A percentile compares a stretch with the other conserved stretches of the same genome.
phyloP scores from a whole-genome alignment of 2,329 filamentous ascomycete species.

The Arthroderma sp. region DNA sequence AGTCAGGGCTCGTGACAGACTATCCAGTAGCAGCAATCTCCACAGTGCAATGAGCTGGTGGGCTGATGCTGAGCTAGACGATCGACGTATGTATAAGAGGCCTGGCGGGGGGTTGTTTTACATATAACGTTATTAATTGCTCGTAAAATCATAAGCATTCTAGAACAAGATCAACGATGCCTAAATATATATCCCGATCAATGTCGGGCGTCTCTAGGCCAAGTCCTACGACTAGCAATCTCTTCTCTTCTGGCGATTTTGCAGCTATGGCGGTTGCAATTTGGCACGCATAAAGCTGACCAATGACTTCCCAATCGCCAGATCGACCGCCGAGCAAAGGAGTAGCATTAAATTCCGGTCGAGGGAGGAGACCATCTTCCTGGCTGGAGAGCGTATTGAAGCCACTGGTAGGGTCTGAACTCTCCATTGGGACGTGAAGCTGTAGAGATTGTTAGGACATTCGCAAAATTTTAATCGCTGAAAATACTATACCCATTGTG shows the following conservation, averaged over 20 bases:
- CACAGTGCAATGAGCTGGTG: background rate
- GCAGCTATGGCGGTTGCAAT: constrained; percentile 69
- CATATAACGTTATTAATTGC: background rate
- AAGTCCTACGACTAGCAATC: constrained; percentile 48
- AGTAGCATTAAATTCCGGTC: constrained; percentile 70
- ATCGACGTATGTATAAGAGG: background rate
- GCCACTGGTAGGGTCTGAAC: constrained; percentile 26
- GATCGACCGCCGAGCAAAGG: constrained; percentile 77
- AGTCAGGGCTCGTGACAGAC: constrained; percentile 8
- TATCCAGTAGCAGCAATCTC: background rate
- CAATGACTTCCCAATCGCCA: constrained; percentile 65
- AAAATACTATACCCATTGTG: constrained; percentile 67
- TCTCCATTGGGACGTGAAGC: constrained; percentile 26
- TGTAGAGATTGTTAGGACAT: constrained; percentile 11
- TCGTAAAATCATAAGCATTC: constrained; percentile 27
- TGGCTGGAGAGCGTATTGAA: constrained; percentile 29
- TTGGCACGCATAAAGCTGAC: constrained; percentile 80
- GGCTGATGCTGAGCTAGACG: background rate
- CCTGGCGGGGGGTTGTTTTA: background rate
- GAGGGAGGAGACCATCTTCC: constrained; percentile 55
- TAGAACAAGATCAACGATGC: constrained; percentile 33
- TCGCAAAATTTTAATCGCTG: background rate
- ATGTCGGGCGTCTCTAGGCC: constrained; percentile 40
- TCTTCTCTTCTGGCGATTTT: constrained; percentile 51
- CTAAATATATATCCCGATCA: constrained; percentile 33